Conservation (phyloP, 306 rosid genomes). For the Sphenostylis stenocarpa region DNA sequence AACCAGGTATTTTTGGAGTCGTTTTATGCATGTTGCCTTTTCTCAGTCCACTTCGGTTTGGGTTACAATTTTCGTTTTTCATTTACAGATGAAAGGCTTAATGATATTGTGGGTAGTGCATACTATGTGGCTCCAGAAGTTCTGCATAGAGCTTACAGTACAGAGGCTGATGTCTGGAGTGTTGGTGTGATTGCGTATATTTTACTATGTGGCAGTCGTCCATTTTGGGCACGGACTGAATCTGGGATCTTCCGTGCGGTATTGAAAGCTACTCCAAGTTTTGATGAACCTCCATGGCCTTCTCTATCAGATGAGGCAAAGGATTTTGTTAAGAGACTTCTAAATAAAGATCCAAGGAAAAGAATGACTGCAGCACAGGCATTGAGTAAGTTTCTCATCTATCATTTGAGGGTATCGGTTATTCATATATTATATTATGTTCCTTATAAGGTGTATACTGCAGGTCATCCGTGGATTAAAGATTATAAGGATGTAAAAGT, state of each 20-base stretch:
- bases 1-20: conserved; percentile 58
- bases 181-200: conserved; percentile 94
- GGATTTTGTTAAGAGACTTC: conserved; percentile 82
- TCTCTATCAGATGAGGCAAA: conserved; percentile 69
- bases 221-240: conserved; percentile 97
- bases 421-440: conserved; percentile 15
- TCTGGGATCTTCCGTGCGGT: conserved; percentile 93
- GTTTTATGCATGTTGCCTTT: neutral
- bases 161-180: conserved; percentile 97
- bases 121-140: conserved; percentile 99
- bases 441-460: conserved; percentile 40
- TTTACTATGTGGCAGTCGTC: conserved; percentile 94
- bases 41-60: neutral
- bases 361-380: conserved; percentile 96
- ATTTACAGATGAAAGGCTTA: conserved; percentile 88
- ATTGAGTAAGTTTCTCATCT: conserved; percentile 53
- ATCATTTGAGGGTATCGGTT: conserved; percentile 2
- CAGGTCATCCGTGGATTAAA: conserved; percentile 96
- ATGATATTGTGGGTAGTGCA: conserved; percentile 98
- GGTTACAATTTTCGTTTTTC: conserved; percentile 7
- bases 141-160: conserved; percentile 79
- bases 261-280: conserved; percentile 82
- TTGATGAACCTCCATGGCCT: conserved; percentile 97
- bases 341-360: conserved; percentile 89
- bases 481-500: conserved; percentile 57